A percentile compares a stretch with the other conserved stretches of the same genome.
These are phyloP conservation scores for Cenchrus purpureus DNA, from an alignment of 176 grass and related monocot genomes.

Conservation along the genomic window DNA sequence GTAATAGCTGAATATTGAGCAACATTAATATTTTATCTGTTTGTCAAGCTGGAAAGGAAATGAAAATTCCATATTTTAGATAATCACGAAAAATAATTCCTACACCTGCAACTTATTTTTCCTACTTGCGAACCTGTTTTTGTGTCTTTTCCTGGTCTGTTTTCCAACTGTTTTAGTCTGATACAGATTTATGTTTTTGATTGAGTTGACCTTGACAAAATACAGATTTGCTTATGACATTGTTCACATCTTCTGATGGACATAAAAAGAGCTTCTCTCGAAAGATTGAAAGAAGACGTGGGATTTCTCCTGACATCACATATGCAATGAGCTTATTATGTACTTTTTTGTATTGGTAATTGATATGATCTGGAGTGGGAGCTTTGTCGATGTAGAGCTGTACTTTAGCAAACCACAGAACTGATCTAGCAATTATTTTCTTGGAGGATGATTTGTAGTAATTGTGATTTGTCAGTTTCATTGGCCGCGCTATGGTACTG, in stretches of 20 bases:
- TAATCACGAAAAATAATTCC: neutral
- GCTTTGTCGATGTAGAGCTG: neutral
- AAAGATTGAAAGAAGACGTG: constrained; percentile 5
- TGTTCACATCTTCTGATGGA: constrained; percentile 82
- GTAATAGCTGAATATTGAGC: neutral
- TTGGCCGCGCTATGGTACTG: neutral
- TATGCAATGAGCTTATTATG: neutral
- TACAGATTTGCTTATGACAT: constrained; percentile 90
- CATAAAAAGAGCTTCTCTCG: neutral
- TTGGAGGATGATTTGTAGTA: neutral
- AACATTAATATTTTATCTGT: neutral
- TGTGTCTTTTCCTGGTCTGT: neutral
- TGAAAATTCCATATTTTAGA: neutral
- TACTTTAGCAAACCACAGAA: neutral
- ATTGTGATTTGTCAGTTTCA: neutral
- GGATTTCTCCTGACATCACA: neutral
- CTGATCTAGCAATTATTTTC: neutral
- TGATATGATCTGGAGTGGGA: neutral
- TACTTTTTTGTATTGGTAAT: constrained; percentile 35
- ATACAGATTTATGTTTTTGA: neutral
- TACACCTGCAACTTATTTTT: neutral
- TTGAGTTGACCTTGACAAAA: constrained; percentile 62
- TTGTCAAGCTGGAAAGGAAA: neutral
- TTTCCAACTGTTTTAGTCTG: neutral
- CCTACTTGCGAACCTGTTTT: neutral